Conservation (phyloP, 2,329 filamentous ascomycete species). For the Davidsoniella virescens region DNA sequence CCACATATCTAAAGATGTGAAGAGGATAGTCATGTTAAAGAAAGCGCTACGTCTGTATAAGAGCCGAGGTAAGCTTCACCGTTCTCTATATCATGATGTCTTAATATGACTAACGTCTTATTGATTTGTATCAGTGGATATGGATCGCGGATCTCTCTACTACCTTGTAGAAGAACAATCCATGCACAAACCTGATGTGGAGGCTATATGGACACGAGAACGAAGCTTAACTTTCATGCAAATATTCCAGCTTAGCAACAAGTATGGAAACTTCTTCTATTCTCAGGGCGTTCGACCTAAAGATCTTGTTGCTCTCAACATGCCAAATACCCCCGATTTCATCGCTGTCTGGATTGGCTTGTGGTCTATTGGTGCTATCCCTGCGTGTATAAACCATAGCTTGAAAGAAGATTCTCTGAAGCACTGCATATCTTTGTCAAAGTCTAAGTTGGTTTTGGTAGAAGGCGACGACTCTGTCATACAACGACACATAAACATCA, state of each 20-base stretch:
- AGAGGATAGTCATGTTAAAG: constrained; percentile 26
- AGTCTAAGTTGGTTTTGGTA: constrained; percentile 50
- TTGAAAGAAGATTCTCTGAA: constrained; percentile 45
- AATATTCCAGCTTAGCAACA: constrained; percentile 36
- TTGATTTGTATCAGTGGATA: constrained; percentile 16
- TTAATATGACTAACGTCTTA: constrained; percentile 8
- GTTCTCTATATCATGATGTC: constrained; percentile 8
- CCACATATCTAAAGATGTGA: constrained; percentile 46
- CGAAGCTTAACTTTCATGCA: constrained; percentile 43
- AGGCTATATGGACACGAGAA: constrained; percentile 51
- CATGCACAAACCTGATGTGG: constrained; percentile 32
- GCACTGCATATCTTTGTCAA: constrained; percentile 44
- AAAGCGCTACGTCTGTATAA: constrained; percentile 28
- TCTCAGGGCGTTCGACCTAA: constrained; percentile 39
- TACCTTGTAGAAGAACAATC: constrained; percentile 47
- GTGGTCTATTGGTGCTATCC: constrained; percentile 49
- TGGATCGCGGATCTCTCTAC: constrained; percentile 43
- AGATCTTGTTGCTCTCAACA: constrained; percentile 48
- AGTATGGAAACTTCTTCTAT: constrained; percentile 47
- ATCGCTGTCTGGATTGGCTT: constrained; percentile 48
- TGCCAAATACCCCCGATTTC: constrained; percentile 53
- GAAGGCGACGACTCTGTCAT: constrained; percentile 42
- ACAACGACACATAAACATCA: constrained; percentile 41
- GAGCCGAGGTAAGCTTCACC: constrained; percentile 27
- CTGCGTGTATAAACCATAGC: constrained; percentile 57